These are phyloP conservation scores for Cladosporium sphaerospermum DNA, from an alignment of 2,329 filamentous ascomycete genomes.

Conservation along the genomic window DNA sequence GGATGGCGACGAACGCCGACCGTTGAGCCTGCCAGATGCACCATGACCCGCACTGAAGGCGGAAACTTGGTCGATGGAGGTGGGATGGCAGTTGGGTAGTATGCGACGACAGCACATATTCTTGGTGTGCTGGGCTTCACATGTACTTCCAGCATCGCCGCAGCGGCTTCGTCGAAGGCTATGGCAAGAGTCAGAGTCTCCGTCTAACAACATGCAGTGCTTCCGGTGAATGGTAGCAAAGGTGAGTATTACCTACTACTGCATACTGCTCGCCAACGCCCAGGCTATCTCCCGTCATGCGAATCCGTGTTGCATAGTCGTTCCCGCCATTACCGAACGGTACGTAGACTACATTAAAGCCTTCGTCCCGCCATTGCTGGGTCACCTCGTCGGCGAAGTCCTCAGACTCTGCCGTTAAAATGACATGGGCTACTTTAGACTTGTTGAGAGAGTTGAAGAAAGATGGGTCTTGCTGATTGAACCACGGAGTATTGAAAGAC, in stretches of 20 bases:
- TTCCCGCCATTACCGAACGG: constrained; percentile 46
- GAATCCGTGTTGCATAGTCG: constrained; percentile 42
- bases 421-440: constrained; percentile 39
- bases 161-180: constrained; percentile 60
- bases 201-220: constrained; percentile 21
- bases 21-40: constrained; percentile 50
- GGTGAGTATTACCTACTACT: constrained; percentile 47
- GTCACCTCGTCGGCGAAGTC: constrained; percentile 51
- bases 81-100: constrained; percentile 57
- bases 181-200: constrained; percentile 12
- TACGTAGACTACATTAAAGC: constrained; percentile 54
- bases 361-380: constrained; percentile 53
- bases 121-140: constrained; percentile 49
- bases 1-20: constrained; percentile 45
- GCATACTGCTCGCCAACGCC: constrained; percentile 56
- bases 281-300: constrained; percentile 48
- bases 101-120: constrained; percentile 55
- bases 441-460: constrained; percentile 34
- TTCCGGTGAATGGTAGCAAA: too few relatives aligned
- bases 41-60: constrained; percentile 42
- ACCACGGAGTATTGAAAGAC: constrained; percentile 29
- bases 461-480: constrained; percentile 24
- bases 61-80: constrained; percentile 41
- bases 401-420: constrained; percentile 47
- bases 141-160: constrained; percentile 52